phyloP scores from a whole-genome alignment of 345 rosid genomes.

The Aurinia saxatilis region DNA sequence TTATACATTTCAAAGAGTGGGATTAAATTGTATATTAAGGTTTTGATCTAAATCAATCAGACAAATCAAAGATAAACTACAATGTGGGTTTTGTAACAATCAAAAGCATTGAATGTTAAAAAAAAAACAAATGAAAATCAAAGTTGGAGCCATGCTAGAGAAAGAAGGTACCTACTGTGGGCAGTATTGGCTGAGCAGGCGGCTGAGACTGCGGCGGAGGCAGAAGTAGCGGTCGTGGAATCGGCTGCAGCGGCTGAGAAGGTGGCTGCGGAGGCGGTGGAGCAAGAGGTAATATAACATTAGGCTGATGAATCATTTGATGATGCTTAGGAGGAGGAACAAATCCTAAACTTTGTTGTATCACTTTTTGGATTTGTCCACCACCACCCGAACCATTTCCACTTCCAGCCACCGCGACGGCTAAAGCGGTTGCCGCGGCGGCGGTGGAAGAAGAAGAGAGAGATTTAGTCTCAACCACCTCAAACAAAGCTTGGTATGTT shows the following conservation, averaged over 20 bases:
- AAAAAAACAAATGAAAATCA: not conserved
- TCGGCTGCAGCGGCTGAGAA: conserved; percentile 12
- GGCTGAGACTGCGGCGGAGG: conserved; percentile 34
- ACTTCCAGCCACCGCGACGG: conserved; percentile 11
- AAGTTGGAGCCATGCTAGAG: conserved; percentile 17
- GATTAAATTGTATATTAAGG: not conserved
- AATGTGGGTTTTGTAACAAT: not conserved
- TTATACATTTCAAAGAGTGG: not conserved
- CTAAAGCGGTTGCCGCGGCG: conserved; percentile 1
- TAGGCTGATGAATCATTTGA: conserved; percentile 22
- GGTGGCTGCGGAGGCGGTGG: conserved; percentile 26
- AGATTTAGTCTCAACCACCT: conserved; percentile 59
- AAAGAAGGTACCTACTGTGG: conserved; percentile 57
- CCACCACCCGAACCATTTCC: conserved; percentile 21
- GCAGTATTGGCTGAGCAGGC: conserved; percentile 31
- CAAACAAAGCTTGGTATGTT: conserved; percentile 59
- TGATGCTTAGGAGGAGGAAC: conserved; percentile 23
- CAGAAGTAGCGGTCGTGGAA: conserved; percentile 15
- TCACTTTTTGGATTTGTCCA: conserved; percentile 14
- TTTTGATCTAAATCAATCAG: not conserved
- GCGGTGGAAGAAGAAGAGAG: conserved; percentile 7
- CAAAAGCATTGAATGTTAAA: not conserved
- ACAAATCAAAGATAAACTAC: not conserved
- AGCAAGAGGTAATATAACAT: conserved; percentile 25
- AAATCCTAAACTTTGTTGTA: conserved; percentile 29